Conservation (phyloP, 805 yeast genomes). For the Kuraishia piskuri region DNA sequence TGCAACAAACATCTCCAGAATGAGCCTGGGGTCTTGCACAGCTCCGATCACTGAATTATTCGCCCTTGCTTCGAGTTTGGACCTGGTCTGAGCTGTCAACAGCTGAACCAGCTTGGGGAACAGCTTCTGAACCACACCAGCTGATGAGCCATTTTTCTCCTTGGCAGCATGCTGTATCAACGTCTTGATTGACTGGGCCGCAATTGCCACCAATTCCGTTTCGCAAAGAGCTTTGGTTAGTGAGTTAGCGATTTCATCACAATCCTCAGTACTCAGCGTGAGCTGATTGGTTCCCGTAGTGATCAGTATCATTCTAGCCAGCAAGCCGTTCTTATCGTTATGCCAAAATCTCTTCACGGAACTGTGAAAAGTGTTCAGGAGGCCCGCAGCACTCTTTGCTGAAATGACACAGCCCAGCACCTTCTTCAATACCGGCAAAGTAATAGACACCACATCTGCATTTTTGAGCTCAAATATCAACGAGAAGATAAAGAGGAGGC, state of each 20-base stretch:
- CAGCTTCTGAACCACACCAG: conserved; percentile 30
- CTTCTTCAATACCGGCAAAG: conserved; percentile 43
- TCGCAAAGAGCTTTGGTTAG: conserved; percentile 27
- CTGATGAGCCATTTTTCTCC: conserved; percentile 20
- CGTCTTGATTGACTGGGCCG: conserved; percentile 56
- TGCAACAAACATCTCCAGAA: conserved; percentile 40
- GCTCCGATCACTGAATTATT: neutral
- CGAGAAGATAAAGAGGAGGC: conserved; percentile 57
- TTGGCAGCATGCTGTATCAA: conserved; percentile 32
- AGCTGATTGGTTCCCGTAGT: conserved; percentile 28
- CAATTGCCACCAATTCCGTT: conserved; percentile 26
- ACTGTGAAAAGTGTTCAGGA: conserved; percentile 28
- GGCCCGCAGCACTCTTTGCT: conserved; percentile 16
- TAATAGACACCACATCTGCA: conserved; percentile 36
- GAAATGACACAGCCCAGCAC: conserved; percentile 24
- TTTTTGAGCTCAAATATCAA: conserved; percentile 39
- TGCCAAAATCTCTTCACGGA: conserved; percentile 22
- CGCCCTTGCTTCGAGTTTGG: neutral
- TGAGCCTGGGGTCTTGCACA: conserved; percentile 26
- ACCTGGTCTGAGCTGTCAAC: conserved; percentile 10
- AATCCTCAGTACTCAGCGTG: conserved; percentile 25
- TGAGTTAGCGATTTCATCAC: conserved; percentile 23
- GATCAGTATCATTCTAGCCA: conserved; percentile 35
- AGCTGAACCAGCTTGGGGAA: conserved; percentile 35
- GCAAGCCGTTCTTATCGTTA: conserved; percentile 25